phyloP scores from a whole-genome alignment of 352 stramenopile species.

The Globisporangium perplexum region DNA sequence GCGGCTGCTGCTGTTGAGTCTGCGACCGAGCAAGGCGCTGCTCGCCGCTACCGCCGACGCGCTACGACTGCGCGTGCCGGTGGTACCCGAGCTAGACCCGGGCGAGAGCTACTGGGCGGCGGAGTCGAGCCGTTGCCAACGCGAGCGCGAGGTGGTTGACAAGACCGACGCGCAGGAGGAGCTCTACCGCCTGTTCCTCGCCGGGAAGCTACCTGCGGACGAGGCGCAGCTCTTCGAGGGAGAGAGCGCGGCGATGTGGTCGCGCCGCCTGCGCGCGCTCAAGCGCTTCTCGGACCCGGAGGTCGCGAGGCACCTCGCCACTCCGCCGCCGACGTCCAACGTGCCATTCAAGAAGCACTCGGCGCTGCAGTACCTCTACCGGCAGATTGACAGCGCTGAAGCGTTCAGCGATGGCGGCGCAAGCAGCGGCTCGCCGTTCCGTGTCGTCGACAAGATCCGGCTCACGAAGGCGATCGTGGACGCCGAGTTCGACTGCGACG shows the following conservation, averaged over 20 bases:
- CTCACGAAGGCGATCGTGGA: constrained; percentile 70
- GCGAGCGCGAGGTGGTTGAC: constrained; percentile 28
- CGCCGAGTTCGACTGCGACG: constrained; percentile 65
- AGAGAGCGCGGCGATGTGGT: constrained; percentile 46
- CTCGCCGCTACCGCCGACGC: constrained; percentile 42
- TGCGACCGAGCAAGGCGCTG: constrained; percentile 40
- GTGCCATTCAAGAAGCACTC: constrained; percentile 44
- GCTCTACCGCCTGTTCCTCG: constrained; percentile 65
- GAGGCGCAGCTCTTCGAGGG: constrained; percentile 58
- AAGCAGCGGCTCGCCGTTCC: constrained; percentile 44
- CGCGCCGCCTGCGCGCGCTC: constrained; percentile 50
- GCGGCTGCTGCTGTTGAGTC: constrained; percentile 32
- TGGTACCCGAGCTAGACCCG: constrained; percentile 45
- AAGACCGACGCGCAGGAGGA: constrained; percentile 49
- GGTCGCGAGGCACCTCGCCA: constrained; percentile 5
- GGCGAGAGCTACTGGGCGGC: constrained; percentile 26
- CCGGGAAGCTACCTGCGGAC: constrained; percentile 44
- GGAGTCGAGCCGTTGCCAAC: constrained; percentile 15
- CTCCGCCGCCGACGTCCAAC: constrained; percentile 18
- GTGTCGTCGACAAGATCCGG: constrained; percentile 70
- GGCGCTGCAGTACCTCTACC: constrained; percentile 63
- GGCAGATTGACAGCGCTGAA: constrained; percentile 35
- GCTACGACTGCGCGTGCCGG: constrained; percentile 33
- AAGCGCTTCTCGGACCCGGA: constrained; percentile 25
- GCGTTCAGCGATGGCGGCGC: constrained; percentile 6